Conservation (phyloP, 768 basidiomycete genomes). For the Calocybe cyanea region DNA sequence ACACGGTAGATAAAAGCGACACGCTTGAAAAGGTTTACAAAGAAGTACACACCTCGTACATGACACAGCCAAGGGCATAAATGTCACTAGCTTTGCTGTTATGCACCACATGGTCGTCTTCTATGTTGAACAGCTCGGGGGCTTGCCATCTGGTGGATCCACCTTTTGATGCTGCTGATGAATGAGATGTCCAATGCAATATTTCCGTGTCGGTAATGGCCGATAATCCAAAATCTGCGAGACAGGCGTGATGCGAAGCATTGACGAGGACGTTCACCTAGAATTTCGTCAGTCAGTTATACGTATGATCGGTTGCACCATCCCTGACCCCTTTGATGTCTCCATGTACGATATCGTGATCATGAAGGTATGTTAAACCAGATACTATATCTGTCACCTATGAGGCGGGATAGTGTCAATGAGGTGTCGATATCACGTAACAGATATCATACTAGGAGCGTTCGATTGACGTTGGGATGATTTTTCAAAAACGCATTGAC, state of each 20-base stretch:
- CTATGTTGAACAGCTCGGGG: background rate
- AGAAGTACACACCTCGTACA: background rate
- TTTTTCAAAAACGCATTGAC: slow-evolving; percentile 3
- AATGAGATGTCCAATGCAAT: background rate
- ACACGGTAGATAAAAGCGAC: background rate
- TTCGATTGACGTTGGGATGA: background rate
- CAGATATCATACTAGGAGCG: background rate
- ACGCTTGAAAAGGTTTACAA: background rate
- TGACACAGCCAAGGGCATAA: background rate
- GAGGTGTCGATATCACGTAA: background rate
- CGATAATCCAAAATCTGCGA: background rate
- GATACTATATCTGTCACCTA: slow-evolving; percentile 4
- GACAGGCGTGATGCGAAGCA: slow-evolving; percentile 3
- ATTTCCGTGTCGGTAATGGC: background rate
- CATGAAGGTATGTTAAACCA: slow-evolving; percentile 7
- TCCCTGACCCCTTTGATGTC: slow-evolving; percentile 8
- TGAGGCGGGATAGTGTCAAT: background rate
- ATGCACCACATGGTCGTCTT: background rate
- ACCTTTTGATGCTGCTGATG: background rate
- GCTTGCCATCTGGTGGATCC: background rate
- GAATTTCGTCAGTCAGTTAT: background rate
- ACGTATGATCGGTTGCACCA: background rate
- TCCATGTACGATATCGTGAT: slow-evolving; percentile 5
- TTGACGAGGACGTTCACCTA: slow-evolving; percentile 13
- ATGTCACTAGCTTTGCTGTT: background rate